Base-by-base conservation (phyloP, 805 yeast genomes). In the Saturnispora besseyi region DNA sequence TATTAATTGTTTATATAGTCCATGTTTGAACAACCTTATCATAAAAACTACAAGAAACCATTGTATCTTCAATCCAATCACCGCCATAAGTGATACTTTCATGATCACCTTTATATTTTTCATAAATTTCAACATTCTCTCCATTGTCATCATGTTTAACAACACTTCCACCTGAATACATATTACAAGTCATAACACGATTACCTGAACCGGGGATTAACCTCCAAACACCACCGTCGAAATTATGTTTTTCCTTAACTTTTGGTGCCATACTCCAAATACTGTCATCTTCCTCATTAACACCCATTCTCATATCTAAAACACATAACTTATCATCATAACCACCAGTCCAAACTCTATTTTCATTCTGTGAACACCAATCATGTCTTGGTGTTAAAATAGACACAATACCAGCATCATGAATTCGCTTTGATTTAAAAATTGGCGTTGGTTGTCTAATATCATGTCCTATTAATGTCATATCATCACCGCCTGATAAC, bases 191-290 rank as follows among this genome's bases (percentile, higher is more conserved):
- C 45, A 91, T 67, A 0, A 91, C 73, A 40, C 77, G 67, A 50
- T 76, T 67, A 32, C 70, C 71, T 4, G 60, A 56, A 0, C 55
- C 49, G 2, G 96, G 96, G 7, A 80, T 68, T 51, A 93, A 72
- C 58, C 96, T 71, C 99, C 99, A 91, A 3, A 91, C 98, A 1
- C 99, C 99, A 5, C 99, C 98, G 1, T 88, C 90, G 3, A 93
- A 68, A 44, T 82, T 75, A 29, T 70, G 63, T 41, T 69, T 68
- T 12, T 70, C 64, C 5, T 62, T 60, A 0, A 72, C 69, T 30
- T 64, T 66, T 0, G 91, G 91, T 1, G 76, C 67, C n/a, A 70
- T 59, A 24, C 64, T 68, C 37, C 46, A 63, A 62, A 58, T 71
- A 70, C 55, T 57, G 68, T 56, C 60, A 53, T 44, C 46, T 13